Evolutionary conservation across 2,329 filamentous ascomycete genomes (phyloP).

Genomic region (Talaromyces albobiverticillius): DNA sequence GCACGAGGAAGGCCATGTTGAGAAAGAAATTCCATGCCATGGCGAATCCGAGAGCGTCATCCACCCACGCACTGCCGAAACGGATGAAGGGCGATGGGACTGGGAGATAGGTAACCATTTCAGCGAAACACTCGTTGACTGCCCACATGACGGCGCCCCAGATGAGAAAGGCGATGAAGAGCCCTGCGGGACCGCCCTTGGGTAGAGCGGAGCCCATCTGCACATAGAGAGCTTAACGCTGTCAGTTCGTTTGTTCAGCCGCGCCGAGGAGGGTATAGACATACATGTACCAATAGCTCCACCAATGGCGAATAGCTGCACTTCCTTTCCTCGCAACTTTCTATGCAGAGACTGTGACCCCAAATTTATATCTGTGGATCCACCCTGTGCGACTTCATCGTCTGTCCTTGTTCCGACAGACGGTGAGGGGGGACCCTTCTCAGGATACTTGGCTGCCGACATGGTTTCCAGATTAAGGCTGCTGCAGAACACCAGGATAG

Average conservation of each 20-base stretch:
- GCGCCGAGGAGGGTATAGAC: neutral
- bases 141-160: conserved; percentile 25
- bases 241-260: neutral
- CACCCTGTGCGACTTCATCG: neutral
- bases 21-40: conserved; percentile 57
- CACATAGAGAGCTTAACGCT: conserved; percentile 31
- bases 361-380: neutral
- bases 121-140: conserved; percentile 52
- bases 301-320: conserved; percentile 34
- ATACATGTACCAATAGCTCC: conserved; percentile 35
- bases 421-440: neutral
- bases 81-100: conserved; percentile 75
- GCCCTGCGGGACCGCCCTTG: conserved; percentile 35
- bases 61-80: conserved; percentile 74
- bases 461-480: neutral
- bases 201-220: conserved; percentile 36
- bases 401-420: neutral
- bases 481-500: neutral
- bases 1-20: conserved; percentile 6
- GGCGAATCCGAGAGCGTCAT: conserved; percentile 79
- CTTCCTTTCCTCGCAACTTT: conserved; percentile 29
- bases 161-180: conserved; percentile 33
- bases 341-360: conserved; percentile 28
- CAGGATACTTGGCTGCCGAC: neutral
- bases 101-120: conserved; percentile 82